phyloP scores from a whole-genome alignment of 768 basidiomycete species.

The Tylopilus sp. region DNA sequence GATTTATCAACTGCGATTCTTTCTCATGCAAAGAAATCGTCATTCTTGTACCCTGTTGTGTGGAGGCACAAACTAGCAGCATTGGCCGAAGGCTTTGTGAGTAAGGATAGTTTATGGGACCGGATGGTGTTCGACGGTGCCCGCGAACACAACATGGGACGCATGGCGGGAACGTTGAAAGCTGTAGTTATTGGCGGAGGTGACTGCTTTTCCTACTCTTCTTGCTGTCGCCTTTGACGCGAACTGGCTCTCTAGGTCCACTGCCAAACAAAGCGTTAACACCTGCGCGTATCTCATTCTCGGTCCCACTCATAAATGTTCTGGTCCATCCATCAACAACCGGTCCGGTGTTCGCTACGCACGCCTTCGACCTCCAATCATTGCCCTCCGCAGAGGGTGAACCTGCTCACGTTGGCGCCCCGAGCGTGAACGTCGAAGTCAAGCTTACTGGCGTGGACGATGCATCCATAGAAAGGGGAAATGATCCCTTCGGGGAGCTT shows the following conservation, averaged over 20 bases:
- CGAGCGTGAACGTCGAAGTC: constrained; percentile 80
- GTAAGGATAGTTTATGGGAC: constrained; percentile 83
- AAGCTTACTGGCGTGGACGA: constrained; percentile 74
- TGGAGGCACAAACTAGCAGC: constrained; percentile 75
- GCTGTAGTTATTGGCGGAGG: constrained; percentile 73
- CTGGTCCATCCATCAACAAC: constrained; percentile 60
- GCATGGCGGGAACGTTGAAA: constrained; percentile 58
- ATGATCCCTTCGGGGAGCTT: constrained; percentile 61
- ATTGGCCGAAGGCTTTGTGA: constrained; percentile 69
- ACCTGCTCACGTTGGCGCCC: constrained; percentile 64
- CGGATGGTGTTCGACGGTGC: constrained; percentile 69
- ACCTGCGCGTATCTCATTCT: constrained; percentile 69
- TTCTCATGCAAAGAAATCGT: constrained; percentile 49
- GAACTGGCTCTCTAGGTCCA: constrained; percentile 36
- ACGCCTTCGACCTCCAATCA: constrained; percentile 82
- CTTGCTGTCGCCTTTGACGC: background rate
- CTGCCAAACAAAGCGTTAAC: constrained; percentile 50
- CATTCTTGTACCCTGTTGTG: constrained; percentile 57
- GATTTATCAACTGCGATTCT: constrained; percentile 52
- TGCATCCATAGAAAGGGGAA: constrained; percentile 56
- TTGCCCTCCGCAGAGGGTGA: constrained; percentile 42
- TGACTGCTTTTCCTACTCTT: constrained; percentile 30
- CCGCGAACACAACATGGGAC: constrained; percentile 56
- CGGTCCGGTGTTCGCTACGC: constrained; percentile 78
- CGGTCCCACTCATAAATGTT: constrained; percentile 68